A percentile compares a stretch with the other conserved stretches of the same genome.
Evolutionary conservation across 495 filamentous ascomycete species (phyloP).

Genomic region (Glonium stellatum): DNA sequence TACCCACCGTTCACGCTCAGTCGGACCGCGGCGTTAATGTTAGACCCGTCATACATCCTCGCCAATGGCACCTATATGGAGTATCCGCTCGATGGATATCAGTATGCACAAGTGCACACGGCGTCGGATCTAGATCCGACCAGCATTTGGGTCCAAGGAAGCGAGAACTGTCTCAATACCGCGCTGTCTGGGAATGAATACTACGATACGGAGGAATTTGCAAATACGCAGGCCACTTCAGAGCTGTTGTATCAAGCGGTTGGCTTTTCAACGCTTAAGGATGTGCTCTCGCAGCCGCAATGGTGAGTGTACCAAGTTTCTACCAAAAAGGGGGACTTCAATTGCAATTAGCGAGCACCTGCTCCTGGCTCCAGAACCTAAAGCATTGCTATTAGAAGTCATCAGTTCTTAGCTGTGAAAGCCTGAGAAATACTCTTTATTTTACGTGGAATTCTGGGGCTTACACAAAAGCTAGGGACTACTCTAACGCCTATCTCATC

Average conservation of each 20-base stretch:
- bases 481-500: slow-evolving; percentile 53
- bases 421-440: neutral
- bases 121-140: slow-evolving; percentile 45
- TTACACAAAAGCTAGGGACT: slow-evolving; percentile 32
- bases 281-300: slow-evolving; percentile 30
- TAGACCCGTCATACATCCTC: slow-evolving; percentile 39
- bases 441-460: neutral
- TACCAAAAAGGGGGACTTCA: no score
- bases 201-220: slow-evolving; percentile 36
- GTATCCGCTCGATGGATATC: slow-evolving; percentile 63
- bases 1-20: slow-evolving; percentile 59
- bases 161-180: slow-evolving; percentile 47
- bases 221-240: slow-evolving; percentile 35
- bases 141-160: slow-evolving; percentile 18
- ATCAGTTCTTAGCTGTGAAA: no score
- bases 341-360: neutral
- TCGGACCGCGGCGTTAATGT: slow-evolving; percentile 35
- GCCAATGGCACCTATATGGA: slow-evolving; percentile 53
- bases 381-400: no score
- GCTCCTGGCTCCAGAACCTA: neutral
- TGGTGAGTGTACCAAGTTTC: slow-evolving; percentile 1
- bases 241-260: slow-evolving; percentile 48
- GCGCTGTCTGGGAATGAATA: slow-evolving; percentile 38
- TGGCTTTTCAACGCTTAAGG: slow-evolving; percentile 23
- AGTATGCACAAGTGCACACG: slow-evolving; percentile 59